A percentile compares a stretch with the other conserved stretches of the same genome.
These are phyloP conservation scores for Stephanodiscus minutulus DNA, from an alignment of 108 stramenopile species.

Conservation along the genomic window DNA sequence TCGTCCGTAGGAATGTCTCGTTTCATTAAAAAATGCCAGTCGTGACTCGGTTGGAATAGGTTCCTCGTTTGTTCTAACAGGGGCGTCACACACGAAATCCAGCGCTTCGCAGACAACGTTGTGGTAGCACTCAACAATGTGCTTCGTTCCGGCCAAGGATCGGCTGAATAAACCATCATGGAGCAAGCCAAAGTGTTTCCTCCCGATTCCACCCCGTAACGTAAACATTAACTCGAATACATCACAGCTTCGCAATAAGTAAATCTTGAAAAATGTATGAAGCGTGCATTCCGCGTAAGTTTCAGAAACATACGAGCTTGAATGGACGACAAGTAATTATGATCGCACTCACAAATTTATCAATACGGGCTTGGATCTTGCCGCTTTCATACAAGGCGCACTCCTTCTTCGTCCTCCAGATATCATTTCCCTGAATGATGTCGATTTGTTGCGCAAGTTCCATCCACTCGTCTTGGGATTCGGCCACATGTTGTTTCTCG, in stretches of 20 bases:
- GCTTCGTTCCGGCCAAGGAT: conserved; percentile 85
- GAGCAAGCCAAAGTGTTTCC: conserved; percentile 86
- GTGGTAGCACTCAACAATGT: conserved; percentile 84
- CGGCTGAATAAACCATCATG: conserved; percentile 84
- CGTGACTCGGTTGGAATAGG: conserved; percentile 88
- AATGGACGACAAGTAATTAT: too few relatives aligned
- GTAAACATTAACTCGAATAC: conserved; percentile 91
- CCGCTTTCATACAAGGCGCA: conserved; percentile 82
- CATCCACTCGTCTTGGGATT: conserved; percentile 87
- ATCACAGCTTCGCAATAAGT: conserved; percentile 84
- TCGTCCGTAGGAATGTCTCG: conserved; percentile 96
- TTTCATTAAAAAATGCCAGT: conserved; percentile 99
- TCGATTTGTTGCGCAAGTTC: conserved; percentile 87
- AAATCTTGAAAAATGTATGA: conserved; percentile 30
- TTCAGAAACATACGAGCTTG: too few relatives aligned
- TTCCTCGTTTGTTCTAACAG: conserved; percentile 63
- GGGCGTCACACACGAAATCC: conserved; percentile 91
- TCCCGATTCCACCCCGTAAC: conserved; percentile 81
- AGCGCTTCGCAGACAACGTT: conserved; percentile 90
- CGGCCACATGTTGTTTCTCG: conserved; percentile 54
- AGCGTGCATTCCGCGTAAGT: not conserved
- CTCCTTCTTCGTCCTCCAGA: conserved; percentile 76
- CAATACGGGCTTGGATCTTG: conserved; percentile 81
- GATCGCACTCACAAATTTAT: conserved; percentile 63
- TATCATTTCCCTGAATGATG: conserved; percentile 79